A percentile compares a stretch with the other conserved stretches of the same genome.
phyloP scores from a whole-genome alignment of 2,329 filamentous ascomycete genomes.

The Chalara sp. region DNA sequence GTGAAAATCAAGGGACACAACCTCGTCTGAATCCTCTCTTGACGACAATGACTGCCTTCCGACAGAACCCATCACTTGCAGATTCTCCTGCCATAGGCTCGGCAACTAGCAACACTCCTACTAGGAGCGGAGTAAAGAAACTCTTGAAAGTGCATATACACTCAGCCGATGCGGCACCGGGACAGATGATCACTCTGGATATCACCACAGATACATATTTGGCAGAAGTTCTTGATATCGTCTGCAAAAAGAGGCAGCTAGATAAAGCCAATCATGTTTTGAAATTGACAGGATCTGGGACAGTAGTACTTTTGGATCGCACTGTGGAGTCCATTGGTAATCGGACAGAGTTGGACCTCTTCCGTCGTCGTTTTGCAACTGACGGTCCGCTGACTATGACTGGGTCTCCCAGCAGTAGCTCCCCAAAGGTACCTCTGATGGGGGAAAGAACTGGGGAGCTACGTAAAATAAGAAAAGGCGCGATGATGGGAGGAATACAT shows the following conservation, averaged over 20 bases:
- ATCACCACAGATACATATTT: slow-evolving; percentile 80
- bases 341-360: slow-evolving; percentile 67
- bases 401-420: slow-evolving; percentile 58
- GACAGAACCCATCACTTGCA: slow-evolving; percentile 45
- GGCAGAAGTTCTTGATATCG: slow-evolving; percentile 71
- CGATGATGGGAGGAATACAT: slow-evolving; percentile 49
- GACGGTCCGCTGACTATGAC: slow-evolving; percentile 64
- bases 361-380: slow-evolving; percentile 67
- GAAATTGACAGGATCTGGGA: slow-evolving; percentile 68
- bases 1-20: slow-evolving; percentile 20
- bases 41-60: slow-evolving; percentile 47
- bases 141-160: slow-evolving; percentile 66
- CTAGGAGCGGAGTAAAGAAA: slow-evolving; percentile 53
- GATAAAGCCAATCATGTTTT: slow-evolving; percentile 76
- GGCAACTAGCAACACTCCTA: slow-evolving; percentile 27
- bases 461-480: slow-evolving; percentile 44
- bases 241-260: slow-evolving; percentile 69
- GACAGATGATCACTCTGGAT: slow-evolving; percentile 66
- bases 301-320: slow-evolving; percentile 69
- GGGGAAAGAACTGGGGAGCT: slow-evolving; percentile 33
- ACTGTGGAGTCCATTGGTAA: slow-evolving; percentile 74
- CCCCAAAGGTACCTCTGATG: slow-evolving; percentile 54
- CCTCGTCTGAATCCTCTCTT: slow-evolving; percentile 49
- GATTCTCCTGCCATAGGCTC: slow-evolving; percentile 44
- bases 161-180: slow-evolving; percentile 61